Percentiles rank a stretch among this genome's conserved stretches.
Conservation (phyloP, 2,329 filamentous ascomycete genomes). For the Aaosphaeria arxii region DNA sequence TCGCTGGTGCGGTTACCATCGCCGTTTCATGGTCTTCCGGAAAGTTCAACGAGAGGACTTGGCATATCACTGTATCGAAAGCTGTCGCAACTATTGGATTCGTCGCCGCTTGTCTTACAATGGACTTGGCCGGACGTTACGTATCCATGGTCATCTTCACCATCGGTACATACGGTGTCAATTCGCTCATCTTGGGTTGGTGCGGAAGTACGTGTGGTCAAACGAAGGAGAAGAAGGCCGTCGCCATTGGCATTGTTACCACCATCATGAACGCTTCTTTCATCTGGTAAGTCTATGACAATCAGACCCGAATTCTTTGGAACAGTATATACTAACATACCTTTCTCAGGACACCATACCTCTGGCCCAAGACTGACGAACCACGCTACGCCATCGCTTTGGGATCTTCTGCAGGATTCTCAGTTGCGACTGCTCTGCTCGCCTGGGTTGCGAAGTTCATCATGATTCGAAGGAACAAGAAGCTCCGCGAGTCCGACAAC, state of each 20-base stretch:
- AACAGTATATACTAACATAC: neutral
- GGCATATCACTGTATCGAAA: slow-evolving; percentile 41
- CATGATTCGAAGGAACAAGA: slow-evolving; percentile 30
- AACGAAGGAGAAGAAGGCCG: slow-evolving; percentile 47
- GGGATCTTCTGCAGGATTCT: slow-evolving; percentile 29
- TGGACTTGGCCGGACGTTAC: slow-evolving; percentile 35
- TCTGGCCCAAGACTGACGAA: slow-evolving; percentile 30
- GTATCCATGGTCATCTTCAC: slow-evolving; percentile 32
- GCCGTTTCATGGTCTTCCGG: slow-evolving; percentile 34
- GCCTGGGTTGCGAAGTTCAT: slow-evolving; percentile 31
- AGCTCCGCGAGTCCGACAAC: slow-evolving; percentile 20
- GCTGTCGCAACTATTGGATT: slow-evolving; percentile 39
- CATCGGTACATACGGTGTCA: slow-evolving; percentile 36
- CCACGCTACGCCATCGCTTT: slow-evolving; percentile 31
- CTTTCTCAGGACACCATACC: slow-evolving; percentile 25
- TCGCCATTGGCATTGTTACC: slow-evolving; percentile 44
- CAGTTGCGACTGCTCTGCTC: slow-evolving; percentile 23
- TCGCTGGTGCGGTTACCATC: slow-evolving; percentile 27
- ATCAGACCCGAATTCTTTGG: neutral
- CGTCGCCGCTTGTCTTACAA: slow-evolving; percentile 32
- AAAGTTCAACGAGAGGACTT: slow-evolving; percentile 39
- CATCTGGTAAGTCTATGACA: slow-evolving; percentile 30
- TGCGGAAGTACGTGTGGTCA: slow-evolving; percentile 44
- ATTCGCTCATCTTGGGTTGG: slow-evolving; percentile 46
- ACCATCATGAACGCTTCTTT: slow-evolving; percentile 42